Evolutionary conservation across 1,139 yeast genomes (phyloP).

Genomic region (Kurtzmaniella natalensis): DNA sequence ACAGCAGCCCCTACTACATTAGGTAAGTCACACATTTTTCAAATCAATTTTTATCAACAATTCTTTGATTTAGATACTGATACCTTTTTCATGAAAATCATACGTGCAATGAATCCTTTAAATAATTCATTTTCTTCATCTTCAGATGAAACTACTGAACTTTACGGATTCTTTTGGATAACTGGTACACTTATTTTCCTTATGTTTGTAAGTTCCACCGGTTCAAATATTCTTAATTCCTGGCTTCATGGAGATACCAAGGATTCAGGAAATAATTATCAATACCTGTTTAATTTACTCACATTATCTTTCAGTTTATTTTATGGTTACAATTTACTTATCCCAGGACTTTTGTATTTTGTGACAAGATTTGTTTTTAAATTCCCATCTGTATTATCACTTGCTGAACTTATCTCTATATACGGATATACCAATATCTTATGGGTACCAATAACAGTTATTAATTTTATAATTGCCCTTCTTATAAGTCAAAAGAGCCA

Average conservation of each 20-base stretch:
- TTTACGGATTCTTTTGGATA: conserved; percentile 84
- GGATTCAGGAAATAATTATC: conserved; percentile 35
- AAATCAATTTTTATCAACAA: conserved; percentile 51
- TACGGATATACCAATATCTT: conserved; percentile 77
- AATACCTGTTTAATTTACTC: conserved; percentile 58
- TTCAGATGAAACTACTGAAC: conserved; percentile 42
- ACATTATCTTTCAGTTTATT: conserved; percentile 62
- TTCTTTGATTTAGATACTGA: conserved; percentile 63
- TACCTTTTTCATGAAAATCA: conserved; percentile 48
- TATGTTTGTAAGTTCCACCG: conserved; percentile 70
- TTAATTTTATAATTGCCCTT: conserved; percentile 47
- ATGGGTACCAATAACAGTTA: conserved; percentile 74
- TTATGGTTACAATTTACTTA: conserved; percentile 66
- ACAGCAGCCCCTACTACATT: conserved; percentile 6
- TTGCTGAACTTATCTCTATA: conserved; percentile 48
- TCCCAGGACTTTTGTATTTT: conserved; percentile 54
- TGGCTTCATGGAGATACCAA: conserved; percentile 38
- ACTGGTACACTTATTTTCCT: conserved; percentile 72
- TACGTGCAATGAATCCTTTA: conserved; percentile 43
- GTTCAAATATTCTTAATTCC: conserved; percentile 37
- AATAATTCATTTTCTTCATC: conserved; percentile 19
- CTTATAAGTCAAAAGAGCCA: conserved; percentile 36
- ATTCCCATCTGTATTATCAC: conserved; percentile 35
- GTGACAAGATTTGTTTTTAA: conserved; percentile 41
- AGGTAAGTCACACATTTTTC: conserved; percentile 42